A percentile compares a stretch with the other conserved stretches of the same genome.
These are phyloP conservation scores for Aspergillus sp. DNA, from an alignment of 2,329 filamentous ascomycete species.

Conservation along the genomic window DNA sequence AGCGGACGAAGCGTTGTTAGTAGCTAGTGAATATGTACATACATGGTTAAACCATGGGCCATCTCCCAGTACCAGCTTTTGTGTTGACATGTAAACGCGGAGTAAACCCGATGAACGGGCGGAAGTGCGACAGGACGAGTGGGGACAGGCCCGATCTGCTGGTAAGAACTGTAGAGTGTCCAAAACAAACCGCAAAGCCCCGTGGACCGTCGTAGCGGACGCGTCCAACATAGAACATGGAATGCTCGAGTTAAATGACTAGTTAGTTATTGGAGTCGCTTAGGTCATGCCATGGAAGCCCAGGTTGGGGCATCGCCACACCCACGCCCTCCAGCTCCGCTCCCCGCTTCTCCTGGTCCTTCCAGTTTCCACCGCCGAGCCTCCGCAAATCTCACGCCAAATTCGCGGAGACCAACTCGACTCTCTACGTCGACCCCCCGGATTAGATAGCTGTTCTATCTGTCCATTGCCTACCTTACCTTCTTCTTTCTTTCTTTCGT, in stretches of 20 bases:
- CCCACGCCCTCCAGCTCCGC: neutral
- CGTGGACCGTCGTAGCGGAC: neutral
- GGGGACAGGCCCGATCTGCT: neutral
- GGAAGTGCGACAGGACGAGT: no score
- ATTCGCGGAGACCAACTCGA: neutral
- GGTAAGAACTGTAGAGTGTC: no score
- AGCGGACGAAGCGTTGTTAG: conserved; percentile 16
- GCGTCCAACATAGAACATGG: neutral
- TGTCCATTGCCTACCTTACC: conserved; percentile 2
- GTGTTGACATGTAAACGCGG: neutral
- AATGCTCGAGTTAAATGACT: neutral
- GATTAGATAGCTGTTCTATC: neutral
- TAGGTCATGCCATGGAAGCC: neutral
- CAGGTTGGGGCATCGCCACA: neutral
- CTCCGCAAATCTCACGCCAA: conserved; percentile 7
- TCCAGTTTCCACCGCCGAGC: conserved; percentile 2
- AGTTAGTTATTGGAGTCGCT: neutral
- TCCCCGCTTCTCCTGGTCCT: conserved; percentile 5
- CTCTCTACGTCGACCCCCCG: neutral
- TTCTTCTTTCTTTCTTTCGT: conserved; percentile 1
- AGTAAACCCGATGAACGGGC: neutral
- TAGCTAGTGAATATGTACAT: conserved; percentile 24
- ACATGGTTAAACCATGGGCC: conserved; percentile 25
- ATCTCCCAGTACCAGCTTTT: neutral
- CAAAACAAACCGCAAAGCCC: neutral